Evolutionary conservation across 441 rosid genomes (phyloP).

Genomic region (Arabidopsis lyrata): DNA sequence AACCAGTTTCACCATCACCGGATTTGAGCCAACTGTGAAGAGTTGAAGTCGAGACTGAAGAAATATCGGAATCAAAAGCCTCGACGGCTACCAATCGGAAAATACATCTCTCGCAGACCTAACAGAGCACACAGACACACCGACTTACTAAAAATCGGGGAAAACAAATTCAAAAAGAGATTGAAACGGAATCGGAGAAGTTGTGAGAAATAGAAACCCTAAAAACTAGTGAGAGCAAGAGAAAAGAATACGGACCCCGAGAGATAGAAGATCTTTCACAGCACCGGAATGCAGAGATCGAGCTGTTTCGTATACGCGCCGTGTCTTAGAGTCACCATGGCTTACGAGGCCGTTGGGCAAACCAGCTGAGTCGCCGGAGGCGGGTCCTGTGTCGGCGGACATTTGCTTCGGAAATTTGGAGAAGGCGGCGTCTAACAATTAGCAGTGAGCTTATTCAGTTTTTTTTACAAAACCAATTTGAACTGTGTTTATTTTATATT

Average conservation of each 20-base stretch:
- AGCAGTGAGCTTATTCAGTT: not conserved
- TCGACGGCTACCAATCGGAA: constrained; percentile 67
- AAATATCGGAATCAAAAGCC: constrained; percentile 44
- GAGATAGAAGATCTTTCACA: constrained; percentile 66
- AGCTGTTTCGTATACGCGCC: constrained; percentile 51
- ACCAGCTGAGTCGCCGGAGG: constrained; percentile 18
- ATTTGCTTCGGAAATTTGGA: constrained; percentile 37
- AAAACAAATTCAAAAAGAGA: not conserved
- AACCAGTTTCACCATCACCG: constrained; percentile 29
- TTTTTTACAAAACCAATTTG: too few relatives aligned
- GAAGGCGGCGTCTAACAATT: constrained; percentile 36
- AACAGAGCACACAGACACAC: constrained; percentile 18
- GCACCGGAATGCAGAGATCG: constrained; percentile 63
- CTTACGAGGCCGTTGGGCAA: constrained; percentile 25
- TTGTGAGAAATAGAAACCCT: constrained; percentile 6
- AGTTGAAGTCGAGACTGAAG: constrained; percentile 45
- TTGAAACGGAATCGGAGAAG: not conserved
- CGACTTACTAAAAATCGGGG: not conserved
- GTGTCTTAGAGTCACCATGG: constrained; percentile 39
- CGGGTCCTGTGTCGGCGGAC: constrained; percentile 44
- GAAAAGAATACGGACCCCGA: constrained; percentile 52
- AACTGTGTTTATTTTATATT: too few relatives aligned
- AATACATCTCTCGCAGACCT: constrained; percentile 85
- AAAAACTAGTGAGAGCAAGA: constrained; percentile 20
- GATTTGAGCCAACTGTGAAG: constrained; percentile 44